Base-by-base conservation (phyloP, 179 eudicot genomes). In the Beta lomatogona region DNA sequence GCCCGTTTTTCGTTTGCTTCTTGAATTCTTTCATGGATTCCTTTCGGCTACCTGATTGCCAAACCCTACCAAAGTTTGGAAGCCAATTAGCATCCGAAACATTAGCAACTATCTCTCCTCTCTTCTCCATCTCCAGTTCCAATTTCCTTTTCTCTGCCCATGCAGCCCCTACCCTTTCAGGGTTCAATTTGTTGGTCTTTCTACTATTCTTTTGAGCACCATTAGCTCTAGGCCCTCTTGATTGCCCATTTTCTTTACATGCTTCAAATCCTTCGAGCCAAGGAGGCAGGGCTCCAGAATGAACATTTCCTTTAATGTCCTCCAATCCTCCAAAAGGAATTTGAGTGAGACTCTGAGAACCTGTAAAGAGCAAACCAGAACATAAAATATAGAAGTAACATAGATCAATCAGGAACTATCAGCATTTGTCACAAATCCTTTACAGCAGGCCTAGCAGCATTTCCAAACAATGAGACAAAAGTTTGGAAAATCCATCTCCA, bases 111-210 rank as follows among this genome's bases (percentile, higher is more conserved):
- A 83, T 81, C 87, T 84, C 96, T 78, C 98, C 98, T 85, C 88
- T 91, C 82, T 82, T 94, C 88, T 95, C 98, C 94, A 88, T 80
- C 87, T 95, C 98, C 87, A 95, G 21, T 86, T 95, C 99, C 64
- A 86, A 79, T 87, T 91, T 95, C 87, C 98, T 90, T 86, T 83
- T 94, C 84, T 95, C 98, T 77, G 98, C 99, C 98, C 98, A 95
- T 69, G 98, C 99, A 81, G 99, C 99, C 82, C 99, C 99, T 63
- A 95, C 97, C 80, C 99, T 90, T 77, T 92, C 94, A 3, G 98
- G 99, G 82, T 95, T 95, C 84, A 92, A 79, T 85, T 90, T 95
- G 64, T 88, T 80, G 53, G 88, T 77, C 83, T 86, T 91, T 66
- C 79, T 86, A 13, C 81, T 64, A 83, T 88, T 90, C 67, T 74